phyloP scores from a whole-genome alignment of 768 basidiomycete species.

The Xanthoconium purpureum region DNA sequence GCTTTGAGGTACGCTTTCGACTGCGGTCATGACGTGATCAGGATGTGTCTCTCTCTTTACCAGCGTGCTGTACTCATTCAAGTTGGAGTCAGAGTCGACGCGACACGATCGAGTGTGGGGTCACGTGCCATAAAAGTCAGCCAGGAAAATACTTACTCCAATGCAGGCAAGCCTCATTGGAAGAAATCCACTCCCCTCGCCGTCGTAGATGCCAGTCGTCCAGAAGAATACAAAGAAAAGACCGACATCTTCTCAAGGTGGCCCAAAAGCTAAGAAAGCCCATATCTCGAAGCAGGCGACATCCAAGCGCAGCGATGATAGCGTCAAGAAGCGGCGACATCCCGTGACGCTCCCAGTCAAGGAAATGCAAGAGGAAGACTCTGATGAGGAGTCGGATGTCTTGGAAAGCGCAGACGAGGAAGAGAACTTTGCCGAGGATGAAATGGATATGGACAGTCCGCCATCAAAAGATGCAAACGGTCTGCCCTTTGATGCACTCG shows the following conservation, averaged over 20 bases:
- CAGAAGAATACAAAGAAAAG: constrained; percentile 52
- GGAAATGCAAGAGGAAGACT: constrained; percentile 36
- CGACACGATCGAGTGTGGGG: not conserved
- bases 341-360: constrained; percentile 49
- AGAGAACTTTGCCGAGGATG: constrained; percentile 27
- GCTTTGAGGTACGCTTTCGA: no score
- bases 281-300: constrained; percentile 38
- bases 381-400: constrained; percentile 35
- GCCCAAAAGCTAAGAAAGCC: constrained; percentile 51
- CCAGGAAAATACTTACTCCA: not conserved
- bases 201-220: constrained; percentile 37
- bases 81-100: no score
- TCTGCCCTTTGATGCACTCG: constrained; percentile 29
- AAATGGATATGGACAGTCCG: constrained; percentile 28
- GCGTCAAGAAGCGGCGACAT: constrained; percentile 54
- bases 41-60: no score
- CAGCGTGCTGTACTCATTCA: no score
- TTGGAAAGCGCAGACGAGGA: constrained; percentile 28
- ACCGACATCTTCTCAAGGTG: constrained; percentile 42
- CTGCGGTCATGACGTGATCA: no score
- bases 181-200: not conserved
- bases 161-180: no score
- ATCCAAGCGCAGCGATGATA: constrained; percentile 26
- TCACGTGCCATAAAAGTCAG: constrained; percentile 21
- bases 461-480: constrained; percentile 57